phyloP scores from a whole-genome alignment of 164 flowering plant species.

The Nelumbo lutea region DNA sequence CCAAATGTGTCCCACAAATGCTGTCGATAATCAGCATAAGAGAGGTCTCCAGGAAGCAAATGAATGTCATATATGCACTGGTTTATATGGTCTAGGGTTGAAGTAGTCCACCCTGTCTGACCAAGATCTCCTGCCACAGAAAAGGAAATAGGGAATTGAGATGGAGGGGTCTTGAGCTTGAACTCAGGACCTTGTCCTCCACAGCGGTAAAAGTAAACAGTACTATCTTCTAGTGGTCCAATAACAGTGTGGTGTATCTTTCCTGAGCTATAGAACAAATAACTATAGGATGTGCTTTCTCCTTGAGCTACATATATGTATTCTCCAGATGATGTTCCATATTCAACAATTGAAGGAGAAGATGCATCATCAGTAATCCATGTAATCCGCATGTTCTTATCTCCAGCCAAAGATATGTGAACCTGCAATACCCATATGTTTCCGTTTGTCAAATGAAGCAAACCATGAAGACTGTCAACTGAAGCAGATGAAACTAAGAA shows the following conservation, averaged over 20 bases:
- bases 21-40: slow-evolving; percentile 90
- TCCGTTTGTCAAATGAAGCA: not conserved
- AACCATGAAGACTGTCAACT: not conserved
- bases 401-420: slow-evolving; percentile 86
- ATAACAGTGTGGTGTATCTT: slow-evolving; percentile 88
- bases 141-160: slow-evolving; percentile 73
- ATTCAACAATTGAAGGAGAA: slow-evolving; percentile 70
- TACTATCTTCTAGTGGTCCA: slow-evolving; percentile 70
- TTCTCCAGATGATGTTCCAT: slow-evolving; percentile 61
- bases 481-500: not conserved
- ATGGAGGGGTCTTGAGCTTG: slow-evolving; percentile 85
- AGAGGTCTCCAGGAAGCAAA: slow-evolving; percentile 90
- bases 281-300: slow-evolving; percentile 72
- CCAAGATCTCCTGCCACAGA: slow-evolving; percentile 95
- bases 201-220: slow-evolving; percentile 71
- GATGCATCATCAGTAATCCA: slow-evolving; percentile 63
- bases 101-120: slow-evolving; percentile 91
- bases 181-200: slow-evolving; percentile 82
- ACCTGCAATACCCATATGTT: slow-evolving; percentile 46
- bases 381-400: slow-evolving; percentile 66
- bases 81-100: slow-evolving; percentile 80
- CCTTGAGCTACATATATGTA: slow-evolving; percentile 49
- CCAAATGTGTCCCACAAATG: slow-evolving; percentile 88
- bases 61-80: slow-evolving; percentile 78
- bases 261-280: slow-evolving; percentile 73